A percentile compares a stretch with the other conserved stretches of the same genome.
phyloP scores from a whole-genome alignment of 495 filamentous ascomycete species.

The Neurospora sp. region DNA sequence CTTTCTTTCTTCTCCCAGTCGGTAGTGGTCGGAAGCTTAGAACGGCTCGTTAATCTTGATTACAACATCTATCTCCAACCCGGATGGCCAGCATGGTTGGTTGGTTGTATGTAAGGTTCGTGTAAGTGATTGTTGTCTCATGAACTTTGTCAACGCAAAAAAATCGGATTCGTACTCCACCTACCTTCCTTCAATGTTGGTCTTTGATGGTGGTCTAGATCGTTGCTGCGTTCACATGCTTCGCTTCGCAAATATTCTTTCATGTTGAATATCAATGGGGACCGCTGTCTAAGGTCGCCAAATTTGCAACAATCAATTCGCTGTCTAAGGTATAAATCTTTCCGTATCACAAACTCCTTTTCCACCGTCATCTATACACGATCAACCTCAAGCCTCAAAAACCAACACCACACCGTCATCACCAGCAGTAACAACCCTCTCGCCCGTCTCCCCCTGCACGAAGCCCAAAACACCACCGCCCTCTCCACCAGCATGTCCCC shows the following conservation, averaged over 20 bases:
- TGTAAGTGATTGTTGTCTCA: background rate
- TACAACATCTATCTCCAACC: too few species aligned
- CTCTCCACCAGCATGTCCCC: constrained; percentile 71
- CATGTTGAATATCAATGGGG: background rate
- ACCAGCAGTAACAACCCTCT: constrained; percentile 74
- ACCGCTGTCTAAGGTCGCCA: background rate
- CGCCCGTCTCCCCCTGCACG: constrained; percentile 58
- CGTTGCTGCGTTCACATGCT: background rate
- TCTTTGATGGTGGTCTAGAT: background rate
- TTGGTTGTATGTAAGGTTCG: too few species aligned
- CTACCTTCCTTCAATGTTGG: background rate
- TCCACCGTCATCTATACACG: background rate
- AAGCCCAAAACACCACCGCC: constrained; percentile 85
- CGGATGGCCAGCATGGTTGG: too few species aligned
- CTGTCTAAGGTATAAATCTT: background rate
- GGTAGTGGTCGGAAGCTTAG: background rate
- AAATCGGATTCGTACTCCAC: background rate
- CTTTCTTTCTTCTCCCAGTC: background rate
- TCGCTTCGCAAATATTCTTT: background rate
- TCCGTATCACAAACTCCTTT: background rate
- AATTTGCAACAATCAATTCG: background rate
- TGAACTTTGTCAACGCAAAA: background rate
- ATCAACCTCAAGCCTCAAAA: constrained; percentile 47
- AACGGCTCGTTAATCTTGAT: too few species aligned
- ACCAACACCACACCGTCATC: constrained; percentile 71